These are phyloP conservation scores for Binderoboletus segoi DNA, from an alignment of 1,284 basidiomycete species.

Conservation along the genomic window DNA sequence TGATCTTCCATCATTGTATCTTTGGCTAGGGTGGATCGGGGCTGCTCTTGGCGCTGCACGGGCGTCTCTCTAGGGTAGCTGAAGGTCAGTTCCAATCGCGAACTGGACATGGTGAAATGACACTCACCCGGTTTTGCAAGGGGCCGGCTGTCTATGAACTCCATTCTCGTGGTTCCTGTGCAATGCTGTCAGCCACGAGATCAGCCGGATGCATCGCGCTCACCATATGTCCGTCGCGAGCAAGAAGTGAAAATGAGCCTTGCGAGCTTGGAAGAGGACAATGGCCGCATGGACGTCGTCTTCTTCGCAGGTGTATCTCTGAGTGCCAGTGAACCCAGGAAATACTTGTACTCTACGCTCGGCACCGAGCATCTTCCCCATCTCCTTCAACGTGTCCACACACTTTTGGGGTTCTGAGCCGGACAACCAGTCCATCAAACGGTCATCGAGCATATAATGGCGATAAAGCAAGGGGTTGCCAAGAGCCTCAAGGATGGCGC, in stretches of 20 bases:
- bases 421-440: slow-evolving; percentile 12
- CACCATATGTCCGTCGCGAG: neutral
- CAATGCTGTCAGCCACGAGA: neutral
- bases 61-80: neutral
- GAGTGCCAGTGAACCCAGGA: neutral
- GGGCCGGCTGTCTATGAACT: neutral
- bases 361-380: neutral
- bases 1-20: neutral
- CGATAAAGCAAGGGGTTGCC: neutral
- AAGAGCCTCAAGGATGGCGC: slow-evolving; percentile 3
- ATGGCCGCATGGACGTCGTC: neutral
- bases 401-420: neutral
- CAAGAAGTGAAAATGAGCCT: neutral
- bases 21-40: neutral
- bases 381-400: slow-evolving; percentile 1
- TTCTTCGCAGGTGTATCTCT: neutral
- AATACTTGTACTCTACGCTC: neutral
- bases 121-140: neutral
- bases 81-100: too few relatives aligned
- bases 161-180: neutral
- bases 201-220: neutral
- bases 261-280: neutral
- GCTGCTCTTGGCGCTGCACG: neutral
- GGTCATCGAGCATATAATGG: slow-evolving; percentile 2
- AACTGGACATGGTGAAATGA: too few relatives aligned